phyloP scores from a whole-genome alignment of 1,284 basidiomycete genomes.

The Papiliotrema fonsecae region DNA sequence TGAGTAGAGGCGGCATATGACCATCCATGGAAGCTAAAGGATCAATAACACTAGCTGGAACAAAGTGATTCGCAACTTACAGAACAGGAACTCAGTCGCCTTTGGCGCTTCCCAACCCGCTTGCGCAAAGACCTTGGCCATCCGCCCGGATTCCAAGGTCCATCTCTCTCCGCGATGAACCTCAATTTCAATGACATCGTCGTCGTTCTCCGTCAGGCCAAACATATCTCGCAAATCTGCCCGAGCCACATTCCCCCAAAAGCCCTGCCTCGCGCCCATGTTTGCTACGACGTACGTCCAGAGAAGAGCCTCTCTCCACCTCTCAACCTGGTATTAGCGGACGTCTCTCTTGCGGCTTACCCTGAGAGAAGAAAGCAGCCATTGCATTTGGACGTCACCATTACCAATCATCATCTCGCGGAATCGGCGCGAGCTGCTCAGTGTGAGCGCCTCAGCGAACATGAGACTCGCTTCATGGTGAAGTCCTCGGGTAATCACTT shows the following conservation, averaged over 20 bases:
- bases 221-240: slow-evolving; percentile 29
- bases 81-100: slow-evolving; percentile 35
- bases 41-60: neutral
- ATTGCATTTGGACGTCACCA: slow-evolving; percentile 43
- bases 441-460: slow-evolving; percentile 34
- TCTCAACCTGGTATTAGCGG: slow-evolving; percentile 26
- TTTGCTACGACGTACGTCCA: slow-evolving; percentile 44
- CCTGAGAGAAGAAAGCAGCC: slow-evolving; percentile 34
- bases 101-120: slow-evolving; percentile 38
- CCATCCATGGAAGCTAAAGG: slow-evolving; percentile 32
- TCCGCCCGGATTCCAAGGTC: slow-evolving; percentile 29
- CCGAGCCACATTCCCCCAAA: slow-evolving; percentile 29
- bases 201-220: slow-evolving; percentile 21
- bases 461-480: slow-evolving; percentile 44
- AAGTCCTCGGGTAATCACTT: slow-evolving; percentile 38
- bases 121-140: slow-evolving; percentile 25
- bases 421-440: slow-evolving; percentile 33
- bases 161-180: slow-evolving; percentile 36
- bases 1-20: slow-evolving; percentile 1
- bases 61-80: slow-evolving; percentile 12
- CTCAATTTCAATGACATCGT: slow-evolving; percentile 36
- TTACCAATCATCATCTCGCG: slow-evolving; percentile 33
- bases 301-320: slow-evolving; percentile 45
- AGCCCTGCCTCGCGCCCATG: slow-evolving; percentile 23
- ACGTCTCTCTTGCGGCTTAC: slow-evolving; percentile 9